Percentiles rank a stretch among this genome's conserved stretches.
phyloP scores from a whole-genome alignment of 129 eudicot species.

The Tagetes erecta region DNA sequence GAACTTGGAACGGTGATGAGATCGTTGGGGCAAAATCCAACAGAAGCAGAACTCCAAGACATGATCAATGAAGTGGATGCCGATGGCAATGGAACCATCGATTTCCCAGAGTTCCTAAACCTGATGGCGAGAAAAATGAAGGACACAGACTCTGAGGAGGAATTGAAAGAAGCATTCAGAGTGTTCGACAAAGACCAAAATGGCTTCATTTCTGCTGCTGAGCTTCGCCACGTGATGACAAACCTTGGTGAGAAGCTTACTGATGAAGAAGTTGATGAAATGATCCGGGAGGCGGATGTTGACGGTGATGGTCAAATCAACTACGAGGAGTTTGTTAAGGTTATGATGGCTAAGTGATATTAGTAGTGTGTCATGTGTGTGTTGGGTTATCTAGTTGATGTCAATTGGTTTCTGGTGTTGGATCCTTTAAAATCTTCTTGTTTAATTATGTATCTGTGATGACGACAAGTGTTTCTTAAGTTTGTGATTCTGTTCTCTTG shows the following conservation, averaged over 20 bases:
- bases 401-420: constrained; percentile 26
- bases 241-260: constrained; percentile 43
- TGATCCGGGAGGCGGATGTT: constrained; percentile 46
- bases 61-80: constrained; percentile 46
- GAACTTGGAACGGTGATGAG: constrained; percentile 46
- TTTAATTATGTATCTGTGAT: constrained; percentile 40
- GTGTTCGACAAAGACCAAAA: constrained; percentile 44
- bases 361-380: not conserved
- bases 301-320: constrained; percentile 48
- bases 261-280: constrained; percentile 45
- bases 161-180: constrained; percentile 46
- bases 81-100: constrained; percentile 42
- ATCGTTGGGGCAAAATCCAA: constrained; percentile 44
- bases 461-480: constrained; percentile 27
- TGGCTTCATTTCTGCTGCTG: constrained; percentile 46
- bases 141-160: constrained; percentile 44
- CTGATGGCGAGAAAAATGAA: constrained; percentile 46
- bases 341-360: constrained; percentile 44
- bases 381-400: constrained; percentile 24
- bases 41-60: constrained; percentile 45
- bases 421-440: constrained; percentile 33
- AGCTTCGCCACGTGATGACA: constrained; percentile 46
- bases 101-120: constrained; percentile 42
- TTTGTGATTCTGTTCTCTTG: constrained; percentile 19
- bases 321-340: constrained; percentile 50